A percentile compares a stretch with the other conserved stretches of the same genome.
These are phyloP conservation scores for Phoma sp. DNA, from an alignment of 2,329 filamentous ascomycete species.

Conservation along the genomic window DNA sequence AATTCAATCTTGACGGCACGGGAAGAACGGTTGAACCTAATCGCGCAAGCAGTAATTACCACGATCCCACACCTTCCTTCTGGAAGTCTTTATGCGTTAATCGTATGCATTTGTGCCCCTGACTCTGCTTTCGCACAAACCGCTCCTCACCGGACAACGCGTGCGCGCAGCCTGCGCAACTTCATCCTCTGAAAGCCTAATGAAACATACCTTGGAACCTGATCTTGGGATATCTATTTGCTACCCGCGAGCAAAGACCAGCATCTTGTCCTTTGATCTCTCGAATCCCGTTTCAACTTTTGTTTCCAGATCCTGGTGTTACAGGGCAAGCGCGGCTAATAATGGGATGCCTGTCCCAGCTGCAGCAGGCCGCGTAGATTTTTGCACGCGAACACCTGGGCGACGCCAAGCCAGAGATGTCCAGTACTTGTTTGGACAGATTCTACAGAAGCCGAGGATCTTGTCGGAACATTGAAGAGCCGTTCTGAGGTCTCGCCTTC, in stretches of 20 bases:
- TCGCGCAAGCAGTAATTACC: background rate
- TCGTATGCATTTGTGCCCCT: background rate
- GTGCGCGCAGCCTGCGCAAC: background rate
- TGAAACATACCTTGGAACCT: background rate
- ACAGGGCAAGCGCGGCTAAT: conserved; percentile 6
- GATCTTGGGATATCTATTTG: background rate
- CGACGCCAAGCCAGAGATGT: background rate
- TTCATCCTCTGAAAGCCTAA: background rate
- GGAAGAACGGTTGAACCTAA: conserved; percentile 14
- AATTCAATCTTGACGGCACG: conserved; percentile 14
- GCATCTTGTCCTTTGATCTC: background rate
- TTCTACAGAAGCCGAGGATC: background rate
- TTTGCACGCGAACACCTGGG: background rate
- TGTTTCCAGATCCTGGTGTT: conserved; percentile 5
- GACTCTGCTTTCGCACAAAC: background rate
- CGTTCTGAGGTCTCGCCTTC: conserved; percentile 8
- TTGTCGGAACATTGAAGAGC: conserved; percentile 1
- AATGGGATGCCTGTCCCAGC: background rate
- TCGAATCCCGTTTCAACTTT: conserved; percentile 12
- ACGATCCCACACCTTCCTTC: background rate
- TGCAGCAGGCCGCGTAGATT: background rate
- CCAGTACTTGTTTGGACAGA: conserved; percentile 2
- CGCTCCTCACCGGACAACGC: background rate
- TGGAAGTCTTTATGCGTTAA: background rate
- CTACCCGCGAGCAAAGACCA: conserved; percentile 2